Base-by-base conservation (phyloP, 192 early-diverging fungal species). In the Backusella tarrabulga region DNA sequence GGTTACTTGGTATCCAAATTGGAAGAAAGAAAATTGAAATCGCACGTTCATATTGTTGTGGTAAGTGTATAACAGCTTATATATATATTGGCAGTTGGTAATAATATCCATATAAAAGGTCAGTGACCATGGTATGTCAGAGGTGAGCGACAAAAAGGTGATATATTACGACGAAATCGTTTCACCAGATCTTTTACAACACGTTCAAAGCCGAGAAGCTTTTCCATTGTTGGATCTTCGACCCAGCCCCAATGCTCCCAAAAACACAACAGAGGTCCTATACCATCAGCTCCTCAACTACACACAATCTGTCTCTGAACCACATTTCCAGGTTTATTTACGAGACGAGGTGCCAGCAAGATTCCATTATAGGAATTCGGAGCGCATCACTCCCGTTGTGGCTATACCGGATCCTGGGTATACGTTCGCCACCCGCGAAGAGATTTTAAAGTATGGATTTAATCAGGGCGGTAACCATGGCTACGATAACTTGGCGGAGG, bases 371-470 rank as follows among this genome's bases (percentile, higher is more conserved):
- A 76, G 78, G 1, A 67, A 89, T 71, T 85, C 83, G 32, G 74
- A 84, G 0, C 85, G 97, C 6, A 93, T 97, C 34, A 87, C 92
- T 6, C 94, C 95, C 0, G 89, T 98, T 38, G 80, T 92, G 0
- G 84, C 88, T 0, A 67, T 97, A 1, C 92, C 95, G 11, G 88
- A 93, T 38, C 46, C 85, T 0, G 94, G 92, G 2, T 90, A 87
- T 76, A 82, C 88, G 34, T 88, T 93, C 74, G 85, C 85, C 4
- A 89, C 79, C 2, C 69, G 80, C 75, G 79, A 81, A 19, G 35
- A 77, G 11, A 70, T 74, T 17, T 75, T 73, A 21, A 75, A 71
- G 5, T 69, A 76, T 0, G 72, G 77, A 3, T 75, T 78, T 67
- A 52, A 68, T 1, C 75, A 80, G 2, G 79, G 80, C 29, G 96